phyloP scores from a whole-genome alignment of 306 rosid species.

The Vigna reflexopilosa region DNA sequence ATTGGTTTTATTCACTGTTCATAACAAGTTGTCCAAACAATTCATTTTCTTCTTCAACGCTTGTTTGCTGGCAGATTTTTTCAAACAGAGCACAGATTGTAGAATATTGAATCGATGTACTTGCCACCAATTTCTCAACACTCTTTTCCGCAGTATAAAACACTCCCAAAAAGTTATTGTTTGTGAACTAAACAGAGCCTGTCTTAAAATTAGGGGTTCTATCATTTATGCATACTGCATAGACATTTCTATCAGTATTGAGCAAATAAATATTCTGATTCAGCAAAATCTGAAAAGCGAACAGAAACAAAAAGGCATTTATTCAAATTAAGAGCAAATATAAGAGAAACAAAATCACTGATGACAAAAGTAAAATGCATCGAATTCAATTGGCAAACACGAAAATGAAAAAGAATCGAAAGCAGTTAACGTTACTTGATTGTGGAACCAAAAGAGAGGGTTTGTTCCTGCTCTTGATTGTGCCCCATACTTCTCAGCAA shows the following conservation, averaged over 20 bases:
- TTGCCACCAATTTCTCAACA: not conserved
- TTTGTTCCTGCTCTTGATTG: not conserved
- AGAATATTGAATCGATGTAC: constrained; percentile 3
- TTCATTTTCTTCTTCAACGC: not conserved
- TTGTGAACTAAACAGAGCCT: constrained; percentile 21
- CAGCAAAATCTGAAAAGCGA: not conserved
- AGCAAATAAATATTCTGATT: constrained; percentile 6
- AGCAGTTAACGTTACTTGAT: not conserved
- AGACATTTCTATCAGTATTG: not conserved
- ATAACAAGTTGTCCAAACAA: not conserved
- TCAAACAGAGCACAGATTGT: constrained; percentile 2
- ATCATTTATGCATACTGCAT: not conserved
- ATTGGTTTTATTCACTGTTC: constrained; percentile 2
- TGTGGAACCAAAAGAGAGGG: not conserved
- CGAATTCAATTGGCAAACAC: not conserved
- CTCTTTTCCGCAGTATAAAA: constrained; percentile 1
- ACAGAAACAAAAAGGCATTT: not conserved
- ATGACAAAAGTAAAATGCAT: not conserved
- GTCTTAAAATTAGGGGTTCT: not conserved
- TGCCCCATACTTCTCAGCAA: constrained; percentile 11
- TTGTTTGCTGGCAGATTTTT: not conserved
- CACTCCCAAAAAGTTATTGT: not conserved
- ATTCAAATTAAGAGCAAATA: not conserved
- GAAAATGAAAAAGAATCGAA: not conserved
- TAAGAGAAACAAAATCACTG: not conserved